Evolutionary conservation across 306 rosid genomes (phyloP), one percentile per base, ranked within the genome.

Genomic region (Begonia fuchsioides): DNA sequence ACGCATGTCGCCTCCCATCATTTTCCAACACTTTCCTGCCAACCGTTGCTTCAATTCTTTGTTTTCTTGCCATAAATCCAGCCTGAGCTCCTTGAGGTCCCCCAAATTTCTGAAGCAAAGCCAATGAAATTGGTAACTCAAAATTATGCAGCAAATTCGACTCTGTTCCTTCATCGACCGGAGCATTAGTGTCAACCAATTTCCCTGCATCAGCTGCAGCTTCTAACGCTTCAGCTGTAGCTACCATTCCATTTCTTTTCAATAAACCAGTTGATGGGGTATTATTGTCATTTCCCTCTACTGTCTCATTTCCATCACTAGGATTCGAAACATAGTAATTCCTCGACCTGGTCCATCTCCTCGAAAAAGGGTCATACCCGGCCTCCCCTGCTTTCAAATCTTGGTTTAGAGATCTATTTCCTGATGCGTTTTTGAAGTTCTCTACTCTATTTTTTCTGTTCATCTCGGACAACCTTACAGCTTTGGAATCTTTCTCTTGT

Each of bases 301-400:
- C 61, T 43, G 58, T 77, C 54, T 46, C 70, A 40, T 47, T 69
- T 56, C 62, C 50, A 45, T 65, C 93, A 26, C 74, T 83, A 3
- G 81, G 80, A 39, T 72, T 72, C 48, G 77, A 46, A 54, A 68
- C 76, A 57, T 79, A 90, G 68, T 90, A 90, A 66, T 90, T 90
- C 61, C 84, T 90, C 17, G 97, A 84, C 67, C 95, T 68, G 19
- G 97, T 90, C 97, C 97, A 90, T 68, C 97, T 72, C 74, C 95
- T 81, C 13, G 97, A 90, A 69, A 90, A 90, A n/a, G 95, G 98
- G 73, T 90, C 98, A 63, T 90, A 85, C 60, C 98, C 95, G 3
- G 82, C 94, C 73, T 90, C 95, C 40, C 98, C 98, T 2, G 87
- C 92, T 73, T 77, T 90, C 68, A 90, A 69, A 47, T 50, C 59